phyloP scores from a whole-genome alignment of 2,329 filamentous ascomycete genomes.

The Cladosporium sphaerospermum region DNA sequence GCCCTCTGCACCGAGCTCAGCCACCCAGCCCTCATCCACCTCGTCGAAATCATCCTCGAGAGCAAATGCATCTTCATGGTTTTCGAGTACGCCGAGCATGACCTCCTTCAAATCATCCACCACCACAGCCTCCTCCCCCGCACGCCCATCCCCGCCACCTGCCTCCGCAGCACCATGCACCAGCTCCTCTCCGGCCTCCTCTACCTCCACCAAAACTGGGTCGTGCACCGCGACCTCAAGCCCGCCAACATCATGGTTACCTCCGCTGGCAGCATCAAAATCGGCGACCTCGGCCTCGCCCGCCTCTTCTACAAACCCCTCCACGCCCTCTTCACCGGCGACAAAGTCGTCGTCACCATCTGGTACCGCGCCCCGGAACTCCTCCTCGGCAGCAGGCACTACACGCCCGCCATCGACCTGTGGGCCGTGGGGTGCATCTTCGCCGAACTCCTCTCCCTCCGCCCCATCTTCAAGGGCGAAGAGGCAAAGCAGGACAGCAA shows the following conservation, averaged over 20 bases:
- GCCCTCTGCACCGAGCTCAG: conserved; percentile 86
- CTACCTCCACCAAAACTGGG: conserved; percentile 95
- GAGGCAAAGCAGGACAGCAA: conserved; percentile 99
- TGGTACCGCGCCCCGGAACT: conserved; percentile 97
- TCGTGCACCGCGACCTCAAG: conserved; percentile 92
- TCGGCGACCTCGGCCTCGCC: conserved; percentile 88
- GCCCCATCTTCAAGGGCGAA: conserved; percentile 96
- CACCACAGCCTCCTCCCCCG: conserved; percentile 87
- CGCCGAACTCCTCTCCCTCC: conserved; percentile 79
- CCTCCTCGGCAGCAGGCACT: conserved; percentile 86
- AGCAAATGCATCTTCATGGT: conserved; percentile 99
- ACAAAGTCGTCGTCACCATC: conserved; percentile 98
- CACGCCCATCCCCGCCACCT: conserved; percentile 79
- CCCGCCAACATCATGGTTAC: conserved; percentile 99
- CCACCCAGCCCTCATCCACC: conserved; percentile 81
- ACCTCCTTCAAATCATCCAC: conserved; percentile 94
- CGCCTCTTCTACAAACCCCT: conserved; percentile 90
- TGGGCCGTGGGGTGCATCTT: conserved; percentile 99
- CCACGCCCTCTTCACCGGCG: conserved; percentile 83
- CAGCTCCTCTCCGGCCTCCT: conserved; percentile 91
- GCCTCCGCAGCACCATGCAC: conserved; percentile 90
- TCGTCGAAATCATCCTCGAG: conserved; percentile 93
- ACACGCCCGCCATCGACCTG: conserved; percentile 92
- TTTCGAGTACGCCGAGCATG: conserved; percentile 97
- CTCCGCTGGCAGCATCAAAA: conserved; percentile 80